A percentile compares a stretch with the other conserved stretches of the same genome.
Conservation (phyloP, 2,329 filamentous ascomycete species). For the Alternaria atra region DNA sequence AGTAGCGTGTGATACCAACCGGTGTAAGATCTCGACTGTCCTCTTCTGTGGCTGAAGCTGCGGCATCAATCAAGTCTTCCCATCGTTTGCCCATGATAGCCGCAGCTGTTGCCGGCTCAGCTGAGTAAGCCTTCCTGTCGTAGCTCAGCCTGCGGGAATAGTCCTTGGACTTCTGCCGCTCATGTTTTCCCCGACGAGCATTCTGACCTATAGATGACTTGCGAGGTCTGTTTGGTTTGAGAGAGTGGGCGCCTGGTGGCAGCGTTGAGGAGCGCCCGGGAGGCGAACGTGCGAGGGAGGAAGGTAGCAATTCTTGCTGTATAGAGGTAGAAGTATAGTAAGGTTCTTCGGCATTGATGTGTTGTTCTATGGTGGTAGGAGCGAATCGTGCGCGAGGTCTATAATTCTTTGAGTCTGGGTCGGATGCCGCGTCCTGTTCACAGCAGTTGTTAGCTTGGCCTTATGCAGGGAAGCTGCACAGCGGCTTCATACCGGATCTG, state of each 20-base stretch:
- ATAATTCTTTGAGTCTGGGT: conserved; percentile 51
- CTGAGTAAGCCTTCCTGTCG: conserved; percentile 83
- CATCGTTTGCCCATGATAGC: conserved; percentile 83
- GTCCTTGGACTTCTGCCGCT: conserved; percentile 80
- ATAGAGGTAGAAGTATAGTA: conserved; percentile 62
- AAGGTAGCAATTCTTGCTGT: conserved; percentile 80
- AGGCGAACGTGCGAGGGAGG: conserved; percentile 81
- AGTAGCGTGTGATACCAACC: conserved; percentile 63
- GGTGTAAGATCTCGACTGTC: conserved; percentile 88
- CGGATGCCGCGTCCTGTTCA: conserved; percentile 49
- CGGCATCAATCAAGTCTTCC: conserved; percentile 96
- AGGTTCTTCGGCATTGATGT: conserved; percentile 64
- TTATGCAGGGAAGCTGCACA: conserved; percentile 20
- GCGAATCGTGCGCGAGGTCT: conserved; percentile 52
- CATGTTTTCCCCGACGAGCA: conserved; percentile 78
- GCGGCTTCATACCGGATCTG: conserved; percentile 44
- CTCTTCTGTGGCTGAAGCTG: conserved; percentile 90
- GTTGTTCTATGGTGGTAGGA: conserved; percentile 68
- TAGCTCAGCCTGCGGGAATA: conserved; percentile 76
- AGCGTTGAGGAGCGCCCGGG: conserved; percentile 88
- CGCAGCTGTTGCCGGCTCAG: conserved; percentile 80
- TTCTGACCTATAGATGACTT: conserved; percentile 89
- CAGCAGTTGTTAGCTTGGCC: conserved; percentile 31
- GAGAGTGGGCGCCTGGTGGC: conserved; percentile 79
- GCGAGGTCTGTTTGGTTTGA: conserved; percentile 76